Base-by-base conservation (phyloP, 305 asterid genomes). In the Solanum chacoense region DNA sequence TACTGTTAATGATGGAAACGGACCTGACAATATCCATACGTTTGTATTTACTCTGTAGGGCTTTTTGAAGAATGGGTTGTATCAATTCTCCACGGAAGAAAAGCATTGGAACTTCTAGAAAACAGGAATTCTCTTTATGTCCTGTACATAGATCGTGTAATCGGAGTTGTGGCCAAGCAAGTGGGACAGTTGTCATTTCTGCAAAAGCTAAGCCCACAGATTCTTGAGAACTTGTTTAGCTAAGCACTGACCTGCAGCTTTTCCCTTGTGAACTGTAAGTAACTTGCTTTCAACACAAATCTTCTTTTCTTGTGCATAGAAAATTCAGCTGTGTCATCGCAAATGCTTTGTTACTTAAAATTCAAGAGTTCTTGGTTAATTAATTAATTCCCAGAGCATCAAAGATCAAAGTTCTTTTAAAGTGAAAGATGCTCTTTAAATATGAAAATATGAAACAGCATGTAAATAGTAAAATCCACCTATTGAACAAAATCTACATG, bases 121-220 rank as follows among this genome's bases (percentile, higher is more conserved):
- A 91, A 87, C 92, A 94, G 97, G 93, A 95, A 93, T 87, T 90
- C 95, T 87, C 92, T 98, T 26, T 98, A 96, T 93, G 91, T 93
- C 89, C 87, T 96, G 85, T 98, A 95, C 95, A 95, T 98, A 92
- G 99, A 98, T 90, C 95, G 98, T 26, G 92, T 98, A 78, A 88
- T 95, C 29, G 99, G 98, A 84, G 94, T 90, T 89, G 87, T 96
- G 85, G 94, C 97, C 63, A 93, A 96, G 90, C 93, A 88, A 89
- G 92, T 93, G 55, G 93, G 95, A 32, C 98, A 95, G 90, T 92
- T 88, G 84, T 92, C 99, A 80, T 93, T 92, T 50, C 87, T 85
- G 78, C 93, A 90, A 88, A 92, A 90, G 92, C 95, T 97, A 85
- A 93, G 86, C 69, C 94, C 96, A 34, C 93, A 94, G 85, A 86